Percentiles rank a stretch among this genome's conserved stretches.
These are phyloP conservation scores for Macrocybe gigantea DNA, from an alignment of 768 basidiomycete genomes.

Conservation along the genomic window DNA sequence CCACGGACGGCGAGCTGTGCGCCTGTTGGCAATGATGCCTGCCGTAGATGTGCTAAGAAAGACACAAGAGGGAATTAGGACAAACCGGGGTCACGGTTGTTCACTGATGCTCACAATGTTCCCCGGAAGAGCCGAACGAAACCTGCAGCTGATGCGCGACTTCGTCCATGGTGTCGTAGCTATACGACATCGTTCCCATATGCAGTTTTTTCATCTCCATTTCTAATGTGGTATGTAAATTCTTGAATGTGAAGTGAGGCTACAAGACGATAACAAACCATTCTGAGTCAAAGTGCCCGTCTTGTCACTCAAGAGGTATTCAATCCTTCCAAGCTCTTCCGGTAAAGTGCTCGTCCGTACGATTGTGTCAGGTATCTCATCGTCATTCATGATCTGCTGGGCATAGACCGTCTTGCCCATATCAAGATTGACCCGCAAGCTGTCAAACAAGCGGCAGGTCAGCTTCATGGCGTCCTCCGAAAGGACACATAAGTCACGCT, in stretches of 20 bases:
- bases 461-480: neutral
- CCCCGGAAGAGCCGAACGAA: conserved; percentile 66
- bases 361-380: conserved; percentile 90
- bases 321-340: conserved; percentile 92
- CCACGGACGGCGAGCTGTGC: conserved; percentile 82
- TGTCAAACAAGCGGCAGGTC: conserved; percentile 21
- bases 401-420: conserved; percentile 99
- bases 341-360: conserved; percentile 97
- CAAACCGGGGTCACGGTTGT: neutral
- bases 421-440: conserved; percentile 97
- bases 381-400: conserved; percentile 89
- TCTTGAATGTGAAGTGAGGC: neutral
- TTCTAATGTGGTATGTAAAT: conserved; percentile 40
- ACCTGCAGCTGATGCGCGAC: conserved; percentile 86
- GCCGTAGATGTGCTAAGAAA: conserved; percentile 32
- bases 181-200: conserved; percentile 98
- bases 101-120: conserved; percentile 37
- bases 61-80: neutral
- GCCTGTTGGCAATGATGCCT: conserved; percentile 65
- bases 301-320: conserved; percentile 95
- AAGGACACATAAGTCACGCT: conserved; percentile 18
- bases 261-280: conserved; percentile 43
- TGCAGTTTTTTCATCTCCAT: conserved; percentile 99
- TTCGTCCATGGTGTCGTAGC: conserved; percentile 98
- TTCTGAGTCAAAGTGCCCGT: conserved; percentile 98